phyloP scores from a whole-genome alignment of 352 stramenopile species.

The Globisporangium canariense region DNA sequence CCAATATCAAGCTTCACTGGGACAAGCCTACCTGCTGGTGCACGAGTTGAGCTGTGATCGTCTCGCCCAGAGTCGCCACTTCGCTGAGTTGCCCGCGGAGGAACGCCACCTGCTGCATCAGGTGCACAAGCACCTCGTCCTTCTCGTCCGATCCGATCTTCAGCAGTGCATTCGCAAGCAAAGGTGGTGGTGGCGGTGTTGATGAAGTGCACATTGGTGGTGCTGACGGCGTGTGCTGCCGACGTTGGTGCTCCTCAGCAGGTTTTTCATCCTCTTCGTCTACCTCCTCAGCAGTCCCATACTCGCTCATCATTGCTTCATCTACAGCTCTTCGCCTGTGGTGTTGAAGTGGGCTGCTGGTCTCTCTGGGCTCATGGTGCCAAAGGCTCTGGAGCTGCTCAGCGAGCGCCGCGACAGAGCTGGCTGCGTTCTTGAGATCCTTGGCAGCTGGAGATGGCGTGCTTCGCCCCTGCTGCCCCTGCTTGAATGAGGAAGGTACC shows the following conservation, averaged over 20 bases:
- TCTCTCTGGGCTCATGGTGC: conserved; percentile 5
- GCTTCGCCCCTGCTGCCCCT: neutral
- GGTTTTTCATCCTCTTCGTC: neutral
- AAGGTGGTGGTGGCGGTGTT: neutral
- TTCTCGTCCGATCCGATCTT: conserved; percentile 61
- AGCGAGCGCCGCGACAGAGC: conserved; percentile 25
- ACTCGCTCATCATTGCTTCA: no score
- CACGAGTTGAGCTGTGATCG: conserved; percentile 63
- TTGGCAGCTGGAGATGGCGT: no score
- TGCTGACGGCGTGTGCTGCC: neutral
- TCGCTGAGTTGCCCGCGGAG: conserved; percentile 42
- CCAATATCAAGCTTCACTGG: neutral
- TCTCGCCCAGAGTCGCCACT: conserved; percentile 52
- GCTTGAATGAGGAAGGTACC: neutral
- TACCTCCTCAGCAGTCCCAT: no score
- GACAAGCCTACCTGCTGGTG: conserved; percentile 44
- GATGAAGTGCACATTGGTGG: neutral
- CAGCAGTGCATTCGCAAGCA: conserved; percentile 23
- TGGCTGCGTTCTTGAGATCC: neutral
- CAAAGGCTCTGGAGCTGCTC: conserved; percentile 27
- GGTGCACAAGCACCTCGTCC: conserved; percentile 43
- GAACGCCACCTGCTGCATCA: conserved; percentile 39
- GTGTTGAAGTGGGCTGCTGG: neutral
- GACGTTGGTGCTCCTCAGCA: neutral
- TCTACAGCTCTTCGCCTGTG: neutral